Conservation (phyloP, 2,329 filamentous ascomycete genomes). For the Stagonosporopsis rhizophila region DNA sequence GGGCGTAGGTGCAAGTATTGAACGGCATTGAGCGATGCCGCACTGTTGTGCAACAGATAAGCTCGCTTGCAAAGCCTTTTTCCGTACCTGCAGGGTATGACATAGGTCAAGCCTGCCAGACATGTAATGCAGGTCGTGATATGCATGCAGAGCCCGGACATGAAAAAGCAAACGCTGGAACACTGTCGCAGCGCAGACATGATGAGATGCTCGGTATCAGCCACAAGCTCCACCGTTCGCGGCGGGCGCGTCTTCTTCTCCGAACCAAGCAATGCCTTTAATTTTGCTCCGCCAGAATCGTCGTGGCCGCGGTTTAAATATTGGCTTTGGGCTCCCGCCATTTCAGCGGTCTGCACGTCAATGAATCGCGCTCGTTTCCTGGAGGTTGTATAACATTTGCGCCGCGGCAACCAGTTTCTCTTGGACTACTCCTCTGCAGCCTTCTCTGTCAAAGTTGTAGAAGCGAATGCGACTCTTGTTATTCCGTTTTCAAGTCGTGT, state of each 20-base stretch:
- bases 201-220: constrained; percentile 7
- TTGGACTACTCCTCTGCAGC: constrained; percentile 1
- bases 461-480: neutral
- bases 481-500: constrained; percentile 1
- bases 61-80: constrained; percentile 1
- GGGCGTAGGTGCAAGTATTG: constrained; percentile 13
- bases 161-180: constrained; percentile 15
- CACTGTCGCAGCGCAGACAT: constrained; percentile 10
- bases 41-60: constrained; percentile 17
- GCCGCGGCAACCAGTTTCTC: constrained; percentile 5
- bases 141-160: constrained; percentile 6
- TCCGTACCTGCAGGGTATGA: constrained; percentile 18
- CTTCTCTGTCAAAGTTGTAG: constrained; percentile 1
- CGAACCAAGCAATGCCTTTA: constrained; percentile 1
- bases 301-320: constrained; percentile 13
- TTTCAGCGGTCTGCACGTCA: constrained; percentile 20
- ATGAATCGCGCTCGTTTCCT: constrained; percentile 15
- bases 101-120: constrained; percentile 9
- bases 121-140: constrained; percentile 14
- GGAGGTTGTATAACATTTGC: constrained; percentile 13
- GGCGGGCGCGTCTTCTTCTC: constrained; percentile 4
- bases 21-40: constrained; percentile 15
- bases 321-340: constrained; percentile 18
- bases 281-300: constrained; percentile 4
- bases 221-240: constrained; percentile 9